Percentiles rank a stretch among this genome's conserved stretches.
Evolutionary conservation across 2,329 filamentous ascomycete genomes (phyloP).

Genomic region (Colletotrichum ledebouriae): DNA sequence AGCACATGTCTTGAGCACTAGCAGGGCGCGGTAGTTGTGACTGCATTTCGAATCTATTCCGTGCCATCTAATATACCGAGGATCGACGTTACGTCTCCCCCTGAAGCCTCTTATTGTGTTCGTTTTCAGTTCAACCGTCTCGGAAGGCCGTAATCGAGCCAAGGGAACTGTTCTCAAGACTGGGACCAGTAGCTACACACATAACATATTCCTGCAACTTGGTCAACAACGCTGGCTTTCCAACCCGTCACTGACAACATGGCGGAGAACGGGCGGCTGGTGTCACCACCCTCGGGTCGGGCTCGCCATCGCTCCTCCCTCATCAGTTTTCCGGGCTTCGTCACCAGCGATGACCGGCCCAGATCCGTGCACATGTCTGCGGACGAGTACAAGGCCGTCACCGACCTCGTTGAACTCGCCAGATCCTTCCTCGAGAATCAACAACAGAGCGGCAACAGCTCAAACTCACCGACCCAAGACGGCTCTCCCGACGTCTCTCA

Average conservation of each 20-base stretch:
- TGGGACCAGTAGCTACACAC: neutral
- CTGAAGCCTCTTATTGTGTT: neutral
- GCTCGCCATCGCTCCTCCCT: slow-evolving; percentile 21
- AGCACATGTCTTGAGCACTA: neutral
- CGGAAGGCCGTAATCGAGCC: neutral
- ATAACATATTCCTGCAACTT: neutral
- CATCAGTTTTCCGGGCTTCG: slow-evolving; percentile 23
- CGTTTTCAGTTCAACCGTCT: neutral
- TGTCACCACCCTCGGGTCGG: neutral
- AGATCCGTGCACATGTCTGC: slow-evolving; percentile 32
- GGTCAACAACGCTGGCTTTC: slow-evolving; percentile 12
- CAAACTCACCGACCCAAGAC: neutral
- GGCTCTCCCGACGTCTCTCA: slow-evolving; percentile 13
- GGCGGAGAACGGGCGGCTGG: neutral
- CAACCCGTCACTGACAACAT: neutral
- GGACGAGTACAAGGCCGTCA: slow-evolving; percentile 38
- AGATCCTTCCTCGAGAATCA: slow-evolving; percentile 30
- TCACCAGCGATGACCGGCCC: slow-evolving; percentile 3
- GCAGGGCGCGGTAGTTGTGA: neutral
- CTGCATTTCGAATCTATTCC: neutral
- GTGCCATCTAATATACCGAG: neutral
- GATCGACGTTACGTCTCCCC: neutral
- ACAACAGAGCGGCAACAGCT: slow-evolving; percentile 4
- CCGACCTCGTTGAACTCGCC: slow-evolving; percentile 33
- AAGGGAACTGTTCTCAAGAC: neutral